phyloP scores from a whole-genome alignment of 139 green algal genomes.

The Ostreobium quekettii region DNA sequence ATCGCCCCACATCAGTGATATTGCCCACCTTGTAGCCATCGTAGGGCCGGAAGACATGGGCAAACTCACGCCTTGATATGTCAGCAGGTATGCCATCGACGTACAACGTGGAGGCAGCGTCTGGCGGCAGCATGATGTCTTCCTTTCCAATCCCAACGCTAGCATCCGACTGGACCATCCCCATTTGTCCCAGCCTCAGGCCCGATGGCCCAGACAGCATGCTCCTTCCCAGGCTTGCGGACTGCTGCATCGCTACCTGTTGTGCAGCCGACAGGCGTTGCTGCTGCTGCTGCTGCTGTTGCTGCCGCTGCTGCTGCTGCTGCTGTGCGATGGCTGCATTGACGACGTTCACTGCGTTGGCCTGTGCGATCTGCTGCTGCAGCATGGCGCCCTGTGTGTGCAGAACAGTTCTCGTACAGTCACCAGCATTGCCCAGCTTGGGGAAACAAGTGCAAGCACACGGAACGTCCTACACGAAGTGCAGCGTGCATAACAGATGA shows the following conservation, averaged over 20 bases:
- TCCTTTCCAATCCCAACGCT: too few relatives aligned
- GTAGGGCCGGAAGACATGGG: slow-evolving; percentile 61
- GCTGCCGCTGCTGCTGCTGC: slow-evolving; percentile 10
- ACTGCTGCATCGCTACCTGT: background rate
- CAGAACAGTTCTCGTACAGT: too few relatives aligned
- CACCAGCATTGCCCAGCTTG: too few relatives aligned
- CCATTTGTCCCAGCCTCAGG: background rate
- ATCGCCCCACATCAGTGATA: too few relatives aligned
- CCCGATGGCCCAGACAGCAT: slow-evolving; percentile 10
- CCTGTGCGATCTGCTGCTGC: too few relatives aligned
- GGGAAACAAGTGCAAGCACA: too few relatives aligned
- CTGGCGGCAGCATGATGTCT: slow-evolving; percentile 32
- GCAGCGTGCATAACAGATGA: too few relatives aligned
- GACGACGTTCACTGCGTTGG: background rate
- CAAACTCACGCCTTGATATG: slow-evolving; percentile 42
- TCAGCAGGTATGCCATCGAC: slow-evolving; percentile 46
- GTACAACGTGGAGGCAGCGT: slow-evolving; percentile 46
- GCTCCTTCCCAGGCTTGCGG: too few relatives aligned
- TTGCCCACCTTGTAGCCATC: slow-evolving; percentile 45
- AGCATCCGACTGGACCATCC: too few relatives aligned
- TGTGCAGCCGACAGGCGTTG: background rate
- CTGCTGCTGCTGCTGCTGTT: slow-evolving; percentile 17
- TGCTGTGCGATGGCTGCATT: slow-evolving; percentile 1
- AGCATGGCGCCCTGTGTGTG: too few relatives aligned
- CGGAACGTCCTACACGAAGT: too few relatives aligned